Conservation (phyloP, 2,329 filamentous ascomycete genomes). For the Cryphonectria japonica region DNA sequence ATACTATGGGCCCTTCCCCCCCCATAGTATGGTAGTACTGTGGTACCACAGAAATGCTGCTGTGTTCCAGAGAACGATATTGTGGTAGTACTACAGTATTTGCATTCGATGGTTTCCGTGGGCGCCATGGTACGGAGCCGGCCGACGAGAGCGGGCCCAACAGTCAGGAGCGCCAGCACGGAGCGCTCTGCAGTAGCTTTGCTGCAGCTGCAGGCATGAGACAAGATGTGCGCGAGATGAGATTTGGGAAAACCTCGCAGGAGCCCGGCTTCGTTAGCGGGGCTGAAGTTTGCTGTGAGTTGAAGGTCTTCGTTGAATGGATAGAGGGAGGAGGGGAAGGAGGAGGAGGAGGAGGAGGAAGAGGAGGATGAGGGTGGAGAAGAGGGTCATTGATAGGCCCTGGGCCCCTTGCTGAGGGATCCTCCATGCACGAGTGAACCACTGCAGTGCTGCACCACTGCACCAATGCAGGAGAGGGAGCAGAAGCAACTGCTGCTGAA, state of each 20-base stretch:
- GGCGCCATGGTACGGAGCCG: background rate
- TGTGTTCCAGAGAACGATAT: background rate
- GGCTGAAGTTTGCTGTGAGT: background rate
- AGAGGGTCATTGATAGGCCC: background rate
- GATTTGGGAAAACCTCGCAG: slow-evolving; percentile 1
- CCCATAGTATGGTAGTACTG: background rate
- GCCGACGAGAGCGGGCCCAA: background rate
- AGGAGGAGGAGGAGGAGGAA: background rate
- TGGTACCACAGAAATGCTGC: background rate
- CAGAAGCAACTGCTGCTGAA: background rate
- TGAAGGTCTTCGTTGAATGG: background rate
- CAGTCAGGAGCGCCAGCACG: slow-evolving; percentile 17
- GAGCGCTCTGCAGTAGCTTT: slow-evolving; percentile 13
- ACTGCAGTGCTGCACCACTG: too few relatives aligned
- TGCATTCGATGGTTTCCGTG: background rate
- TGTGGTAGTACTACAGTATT: background rate
- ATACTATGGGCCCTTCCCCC: background rate
- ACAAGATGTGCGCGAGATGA: slow-evolving; percentile 18
- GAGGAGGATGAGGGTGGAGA: background rate
- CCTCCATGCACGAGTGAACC: background rate
- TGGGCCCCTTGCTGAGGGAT: background rate
- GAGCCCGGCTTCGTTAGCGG: background rate
- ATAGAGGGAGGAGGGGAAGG: background rate
- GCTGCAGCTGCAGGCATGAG: slow-evolving; percentile 17
- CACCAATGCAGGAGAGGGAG: background rate